phyloP scores from a whole-genome alignment of 2,329 filamentous ascomycete species.

The Alternaria dauci region DNA sequence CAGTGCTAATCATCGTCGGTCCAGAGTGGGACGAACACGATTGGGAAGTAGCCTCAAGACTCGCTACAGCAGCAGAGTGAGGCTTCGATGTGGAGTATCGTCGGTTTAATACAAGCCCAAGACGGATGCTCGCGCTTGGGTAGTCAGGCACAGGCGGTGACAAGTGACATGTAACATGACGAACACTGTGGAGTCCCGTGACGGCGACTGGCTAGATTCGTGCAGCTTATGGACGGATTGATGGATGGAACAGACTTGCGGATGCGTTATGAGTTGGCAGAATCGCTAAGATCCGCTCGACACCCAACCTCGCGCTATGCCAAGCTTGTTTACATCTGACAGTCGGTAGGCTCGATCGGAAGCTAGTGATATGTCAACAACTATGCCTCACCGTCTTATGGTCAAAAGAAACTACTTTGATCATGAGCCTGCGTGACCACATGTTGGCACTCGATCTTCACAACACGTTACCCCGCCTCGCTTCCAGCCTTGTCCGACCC shows the following conservation, averaged over 20 bases:
- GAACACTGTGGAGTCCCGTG: conserved; percentile 35
- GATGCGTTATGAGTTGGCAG: conserved; percentile 52
- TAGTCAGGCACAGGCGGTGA: conserved; percentile 48
- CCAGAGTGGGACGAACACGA: conserved; percentile 19
- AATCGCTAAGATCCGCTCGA: conserved; percentile 39
- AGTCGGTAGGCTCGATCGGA: conserved; percentile 11
- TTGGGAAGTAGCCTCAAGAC: conserved; percentile 16
- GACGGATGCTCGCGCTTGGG: conserved; percentile 32
- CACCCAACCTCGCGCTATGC: conserved; percentile 24
- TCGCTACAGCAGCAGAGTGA: conserved; percentile 16
- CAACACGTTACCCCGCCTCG: conserved; percentile 15
- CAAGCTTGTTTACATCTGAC: conserved; percentile 13
- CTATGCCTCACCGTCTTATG: conserved; percentile 8
- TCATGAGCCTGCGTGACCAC: conserved; percentile 2
- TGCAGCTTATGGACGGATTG: conserved; percentile 43
- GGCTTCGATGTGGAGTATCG: conserved; percentile 23
- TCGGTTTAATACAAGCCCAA: conserved; percentile 31
- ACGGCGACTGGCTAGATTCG: conserved; percentile 43
- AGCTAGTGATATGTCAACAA: not conserved
- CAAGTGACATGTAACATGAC: conserved; percentile 50
- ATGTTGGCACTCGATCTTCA: not conserved
- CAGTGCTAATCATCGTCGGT: conserved; percentile 40
- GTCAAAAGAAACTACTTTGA: not conserved
- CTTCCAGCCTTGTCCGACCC: conserved; percentile 8
- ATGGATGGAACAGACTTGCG: conserved; percentile 39